Evolutionary conservation across 2,329 filamentous ascomycete genomes (phyloP).

Genomic region (Orbilia quercus): DNA sequence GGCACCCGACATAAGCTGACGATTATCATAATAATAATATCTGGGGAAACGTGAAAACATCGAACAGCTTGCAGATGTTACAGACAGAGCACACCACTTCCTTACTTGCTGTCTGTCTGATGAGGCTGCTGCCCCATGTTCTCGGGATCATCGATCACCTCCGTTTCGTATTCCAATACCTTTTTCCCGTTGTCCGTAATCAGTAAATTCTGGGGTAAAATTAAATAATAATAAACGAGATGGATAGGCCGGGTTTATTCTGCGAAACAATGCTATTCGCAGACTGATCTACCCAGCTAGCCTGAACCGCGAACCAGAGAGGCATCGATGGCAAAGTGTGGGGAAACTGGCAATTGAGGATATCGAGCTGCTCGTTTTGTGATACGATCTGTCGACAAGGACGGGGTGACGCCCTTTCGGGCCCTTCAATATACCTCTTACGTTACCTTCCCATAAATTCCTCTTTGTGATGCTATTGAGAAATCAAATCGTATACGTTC

Average conservation of each 20-base stretch:
- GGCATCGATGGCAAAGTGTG: slow-evolving; percentile 35
- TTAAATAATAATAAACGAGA: slow-evolving; percentile 18
- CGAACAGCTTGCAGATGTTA: no score
- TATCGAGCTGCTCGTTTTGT: slow-evolving; percentile 28
- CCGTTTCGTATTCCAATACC: slow-evolving; percentile 31
- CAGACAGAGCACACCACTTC: no score
- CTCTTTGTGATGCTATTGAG: slow-evolving; percentile 1
- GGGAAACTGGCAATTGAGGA: slow-evolving; percentile 39
- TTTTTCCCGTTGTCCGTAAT: slow-evolving; percentile 16
- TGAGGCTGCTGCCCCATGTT: slow-evolving; percentile 16
- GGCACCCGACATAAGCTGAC: slow-evolving; percentile 53
- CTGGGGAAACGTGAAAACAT: background rate
- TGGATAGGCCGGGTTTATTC: slow-evolving; percentile 39
- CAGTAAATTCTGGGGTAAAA: slow-evolving; percentile 51
- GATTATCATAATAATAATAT: background rate
- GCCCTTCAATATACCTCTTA: background rate
- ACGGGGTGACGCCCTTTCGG: slow-evolving; percentile 1
- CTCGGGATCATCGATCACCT: slow-evolving; percentile 47
- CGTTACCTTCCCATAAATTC: no score
- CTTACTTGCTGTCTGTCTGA: background rate
- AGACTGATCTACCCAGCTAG: background rate
- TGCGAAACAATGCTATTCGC: slow-evolving; percentile 16
- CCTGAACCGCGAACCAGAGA: slow-evolving; percentile 1
- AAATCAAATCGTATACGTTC: no score
- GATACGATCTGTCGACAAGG: slow-evolving; percentile 13